Base-by-base conservation (phyloP, 176 grass and related monocot species). In the Pontederia paniculata region DNA sequence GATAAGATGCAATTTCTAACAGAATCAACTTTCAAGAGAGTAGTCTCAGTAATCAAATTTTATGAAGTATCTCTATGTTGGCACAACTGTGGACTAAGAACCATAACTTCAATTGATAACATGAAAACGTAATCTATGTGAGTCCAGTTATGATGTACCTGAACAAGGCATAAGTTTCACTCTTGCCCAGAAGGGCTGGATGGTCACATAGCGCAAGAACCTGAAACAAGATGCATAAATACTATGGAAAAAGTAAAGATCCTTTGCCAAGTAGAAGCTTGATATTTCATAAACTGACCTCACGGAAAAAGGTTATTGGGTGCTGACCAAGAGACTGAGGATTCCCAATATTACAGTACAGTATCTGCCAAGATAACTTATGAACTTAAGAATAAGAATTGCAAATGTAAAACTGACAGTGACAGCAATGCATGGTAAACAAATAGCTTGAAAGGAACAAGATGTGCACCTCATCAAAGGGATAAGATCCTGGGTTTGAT, bases 291-390 rank as follows among this genome's bases (percentile, higher is more conserved):
- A 50, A 6, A 52, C 73, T 50, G 52, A 86, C 91, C 79, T 96
- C 91, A 59, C 85, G 78, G 82, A 96, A 96, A 72, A 89, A 89
- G 60, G 91, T 89, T 45, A 96, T 63, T 15, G 91, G 91, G 14
- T 84, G 74, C 66, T 96, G 91, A 73, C 91, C 91, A 78, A 96
- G 91, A 57, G 91, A 96, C 68, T 96, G 91, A 70, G 86, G 91
- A 78, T 96, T 96, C n/a, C 86, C 91, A 62, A 96, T 89, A 62
- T 96, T 96, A 64, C 91, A 96, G 52, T 74, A 96, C 20, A 96
- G 78, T 75, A 89, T 89, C 91, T 89, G 68, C 42, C 21, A 52
- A 58, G 42, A 45, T 68, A 28, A 56, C 45, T 53, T 54, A 15
- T 21, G 23, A 41, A n/a, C 57, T 9, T 13, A 45, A 46, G 50